Evolutionary conservation across 2,329 filamentous ascomycete genomes (phyloP).

Genomic region (Exserohilum turcica): DNA sequence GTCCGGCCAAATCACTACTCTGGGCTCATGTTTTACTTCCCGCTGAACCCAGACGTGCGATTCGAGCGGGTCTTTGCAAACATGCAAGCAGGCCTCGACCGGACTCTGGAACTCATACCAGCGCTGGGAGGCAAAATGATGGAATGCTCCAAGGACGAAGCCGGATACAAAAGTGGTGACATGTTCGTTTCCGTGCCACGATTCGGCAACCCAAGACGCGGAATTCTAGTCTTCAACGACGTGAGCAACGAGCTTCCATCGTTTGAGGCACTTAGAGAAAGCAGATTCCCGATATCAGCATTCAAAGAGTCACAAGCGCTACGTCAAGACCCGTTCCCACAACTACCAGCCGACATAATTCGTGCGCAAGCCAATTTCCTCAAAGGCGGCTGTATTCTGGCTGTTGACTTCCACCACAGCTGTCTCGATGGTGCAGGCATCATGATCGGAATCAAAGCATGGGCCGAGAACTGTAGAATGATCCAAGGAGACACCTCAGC

Average conservation of each 20-base stretch:
- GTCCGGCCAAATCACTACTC: slow-evolving; percentile 27
- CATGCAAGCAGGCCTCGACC: slow-evolving; percentile 44
- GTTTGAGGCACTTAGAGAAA: slow-evolving; percentile 21
- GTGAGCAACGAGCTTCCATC: slow-evolving; percentile 23
- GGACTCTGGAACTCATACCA: slow-evolving; percentile 46
- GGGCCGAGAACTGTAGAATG: slow-evolving; percentile 33
- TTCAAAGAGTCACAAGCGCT: slow-evolving; percentile 25
- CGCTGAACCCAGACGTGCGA: slow-evolving; percentile 29
- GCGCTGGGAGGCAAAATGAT: slow-evolving; percentile 48
- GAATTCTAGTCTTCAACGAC: slow-evolving; percentile 25
- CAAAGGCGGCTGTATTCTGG: slow-evolving; percentile 32
- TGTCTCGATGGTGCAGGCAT: slow-evolving; percentile 30
- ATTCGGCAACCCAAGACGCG: not conserved
- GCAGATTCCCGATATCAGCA: slow-evolving; percentile 23
- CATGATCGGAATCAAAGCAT: slow-evolving; percentile 28
- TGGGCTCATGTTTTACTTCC: slow-evolving; percentile 45
- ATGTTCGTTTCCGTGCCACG: slow-evolving; percentile 26
- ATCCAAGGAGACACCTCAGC: slow-evolving; percentile 28
- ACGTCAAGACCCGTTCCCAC: slow-evolving; percentile 18
- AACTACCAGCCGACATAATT: slow-evolving; percentile 28
- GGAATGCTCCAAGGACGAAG: slow-evolving; percentile 31
- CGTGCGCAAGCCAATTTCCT: slow-evolving; percentile 38
- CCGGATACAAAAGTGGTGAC: slow-evolving; percentile 37
- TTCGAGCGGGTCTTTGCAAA: slow-evolving; percentile 40
- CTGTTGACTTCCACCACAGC: slow-evolving; percentile 26